Base-by-base conservation (phyloP, 306 rosid genomes). In the Malus asiatica region DNA sequence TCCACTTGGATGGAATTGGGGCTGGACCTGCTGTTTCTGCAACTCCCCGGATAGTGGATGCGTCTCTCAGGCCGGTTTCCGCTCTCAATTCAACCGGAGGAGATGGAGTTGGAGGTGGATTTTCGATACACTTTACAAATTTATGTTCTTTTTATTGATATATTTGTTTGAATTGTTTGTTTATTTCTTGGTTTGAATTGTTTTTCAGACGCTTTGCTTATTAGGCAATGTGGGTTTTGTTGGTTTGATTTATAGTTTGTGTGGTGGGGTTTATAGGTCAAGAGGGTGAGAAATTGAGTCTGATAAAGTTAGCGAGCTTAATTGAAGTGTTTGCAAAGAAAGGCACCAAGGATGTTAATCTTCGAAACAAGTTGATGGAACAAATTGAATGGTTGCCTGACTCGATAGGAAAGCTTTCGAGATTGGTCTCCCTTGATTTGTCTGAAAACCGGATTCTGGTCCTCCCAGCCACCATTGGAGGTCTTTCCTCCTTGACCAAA, bases 371-470 rank as follows among this genome's bases (percentile, higher is more conserved):
- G 83, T 78, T 93, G 86, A 81, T 83, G 91, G 90, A 88, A 65
- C 97, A 86, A 76, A 88, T 93, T 55, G 98, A 90, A 61, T 93
- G 96, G 96, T 80, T 93, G n/a, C 98, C 98, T 30, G 95, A 88
- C 71, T 84, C 97, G 0, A 81, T 93, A 65, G 98, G 98, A 29
- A 93, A 93, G 89, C 79, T 93, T 74, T 86, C 95, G 2, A 81
- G 84, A 82, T 84, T 93, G 85, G 78, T 86, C 14, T 72, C 94
- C n/a, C 88, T 93, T 30, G 97, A 93, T 86, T 88, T 93, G 73
- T 93, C 98, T 0, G 95, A 93, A 74, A 93, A 93, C 63, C 84
- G 89, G 87, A 85, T 93, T 70, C 64, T 75, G 84, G 87, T 87
- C 61, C 66, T 93, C 53, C 98, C 98, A 33, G 40, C 88, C 58